These are phyloP conservation scores for Canna indica DNA, from an alignment of 176 grass and related monocot genomes.

Conservation along the genomic window DNA sequence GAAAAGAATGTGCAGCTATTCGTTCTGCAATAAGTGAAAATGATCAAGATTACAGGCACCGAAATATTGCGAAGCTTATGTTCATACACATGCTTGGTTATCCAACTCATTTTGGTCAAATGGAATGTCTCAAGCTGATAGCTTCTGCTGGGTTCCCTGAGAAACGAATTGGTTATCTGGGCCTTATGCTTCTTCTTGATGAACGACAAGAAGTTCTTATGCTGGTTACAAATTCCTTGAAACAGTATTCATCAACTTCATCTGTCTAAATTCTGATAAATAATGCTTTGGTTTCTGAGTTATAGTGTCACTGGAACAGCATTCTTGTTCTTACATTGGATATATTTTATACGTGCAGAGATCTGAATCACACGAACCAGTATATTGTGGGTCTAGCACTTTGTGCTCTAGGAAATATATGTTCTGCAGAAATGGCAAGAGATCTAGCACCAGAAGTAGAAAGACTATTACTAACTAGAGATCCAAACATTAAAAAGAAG, in stretches of 20 bases:
- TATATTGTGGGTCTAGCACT: constrained; percentile 95
- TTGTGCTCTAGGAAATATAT: constrained; percentile 96
- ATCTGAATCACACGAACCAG: constrained; percentile 98
- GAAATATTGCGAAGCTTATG: constrained; percentile 98
- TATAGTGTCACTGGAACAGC: background rate
- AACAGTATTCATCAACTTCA: constrained; percentile 70
- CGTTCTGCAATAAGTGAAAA: constrained; percentile 89
- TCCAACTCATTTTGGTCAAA: constrained; percentile 98
- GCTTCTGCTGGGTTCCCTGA: constrained; percentile 90
- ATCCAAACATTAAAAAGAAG: constrained; percentile 96
- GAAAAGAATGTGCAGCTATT: constrained; percentile 97
- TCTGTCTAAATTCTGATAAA: background rate
- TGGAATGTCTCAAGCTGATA: constrained; percentile 99
- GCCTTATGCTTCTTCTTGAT: constrained; percentile 92
- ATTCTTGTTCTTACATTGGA: constrained; percentile 14
- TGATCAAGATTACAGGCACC: constrained; percentile 87
- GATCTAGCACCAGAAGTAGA: constrained; percentile 96
- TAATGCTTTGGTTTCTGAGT: background rate
- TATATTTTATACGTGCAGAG: constrained; percentile 63
- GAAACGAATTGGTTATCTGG: constrained; percentile 97
- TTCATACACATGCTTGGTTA: constrained; percentile 99
- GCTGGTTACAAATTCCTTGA: constrained; percentile 99
- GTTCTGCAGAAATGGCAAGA: constrained; percentile 96
- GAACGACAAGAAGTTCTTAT: constrained; percentile 99
- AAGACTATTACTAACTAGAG: constrained; percentile 75